A percentile compares a stretch with the other conserved stretches of the same genome.
phyloP scores from a whole-genome alignment of 805 yeast species.

The Candida multigemmis region DNA sequence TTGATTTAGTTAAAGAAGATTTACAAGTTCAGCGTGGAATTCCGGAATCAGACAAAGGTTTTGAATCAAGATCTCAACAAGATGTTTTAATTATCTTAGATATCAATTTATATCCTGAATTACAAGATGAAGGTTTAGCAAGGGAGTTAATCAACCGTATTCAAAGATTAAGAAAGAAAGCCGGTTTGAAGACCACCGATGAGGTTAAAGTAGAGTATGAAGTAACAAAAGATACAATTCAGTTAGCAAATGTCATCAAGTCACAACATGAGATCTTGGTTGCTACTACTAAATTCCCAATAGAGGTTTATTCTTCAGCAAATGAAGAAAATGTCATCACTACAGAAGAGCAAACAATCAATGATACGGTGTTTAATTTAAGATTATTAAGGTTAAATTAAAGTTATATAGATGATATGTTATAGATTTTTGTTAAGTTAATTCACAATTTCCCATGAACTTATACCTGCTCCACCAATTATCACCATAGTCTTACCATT shows the following conservation, averaged over 20 bases:
- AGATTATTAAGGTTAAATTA: slow-evolving; percentile 61
- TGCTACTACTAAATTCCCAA: slow-evolving; percentile 67
- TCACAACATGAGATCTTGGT: slow-evolving; percentile 60
- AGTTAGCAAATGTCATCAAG: slow-evolving; percentile 50
- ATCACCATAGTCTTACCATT: slow-evolving; percentile 26
- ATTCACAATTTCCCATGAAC: slow-evolving; percentile 30
- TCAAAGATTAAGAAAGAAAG: slow-evolving; percentile 95
- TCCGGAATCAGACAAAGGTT: slow-evolving; percentile 63
- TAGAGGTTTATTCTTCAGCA: slow-evolving; percentile 38
- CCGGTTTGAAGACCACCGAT: slow-evolving; percentile 89
- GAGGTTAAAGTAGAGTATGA: slow-evolving; percentile 84
- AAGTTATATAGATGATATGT: slow-evolving; percentile 1
- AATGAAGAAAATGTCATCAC: slow-evolving; percentile 46
- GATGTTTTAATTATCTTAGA: slow-evolving; percentile 89
- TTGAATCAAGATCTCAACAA: slow-evolving; percentile 79
- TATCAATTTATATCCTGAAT: slow-evolving; percentile 76
- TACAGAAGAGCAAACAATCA: slow-evolving; percentile 75
- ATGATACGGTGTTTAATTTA: slow-evolving; percentile 70
- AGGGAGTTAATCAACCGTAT: slow-evolving; percentile 96
- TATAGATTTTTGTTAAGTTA: not conserved
- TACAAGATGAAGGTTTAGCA: slow-evolving; percentile 89
- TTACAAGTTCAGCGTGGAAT: slow-evolving; percentile 84
- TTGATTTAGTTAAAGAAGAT: slow-evolving; percentile 79
- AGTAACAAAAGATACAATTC: slow-evolving; percentile 56
- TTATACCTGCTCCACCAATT: slow-evolving; percentile 81